Base-by-base conservation (phyloP, 768 basidiomycete genomes). In the Suillus brevipes region DNA sequence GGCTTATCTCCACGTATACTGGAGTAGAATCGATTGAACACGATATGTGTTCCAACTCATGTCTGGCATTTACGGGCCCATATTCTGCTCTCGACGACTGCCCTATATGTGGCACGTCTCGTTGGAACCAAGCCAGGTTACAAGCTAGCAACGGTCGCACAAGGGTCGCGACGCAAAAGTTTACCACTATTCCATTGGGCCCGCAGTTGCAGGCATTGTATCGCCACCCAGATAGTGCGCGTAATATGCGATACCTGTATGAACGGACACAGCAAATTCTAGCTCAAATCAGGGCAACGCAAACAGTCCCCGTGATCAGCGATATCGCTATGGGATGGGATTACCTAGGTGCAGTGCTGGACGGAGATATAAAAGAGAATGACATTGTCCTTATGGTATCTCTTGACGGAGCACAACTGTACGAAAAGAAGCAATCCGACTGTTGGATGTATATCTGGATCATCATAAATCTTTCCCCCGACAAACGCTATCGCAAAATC, bases 31-130 rank as follows among this genome's bases (percentile, higher is more conserved):
- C 78, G 0, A 57, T 83, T 1, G 10, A 59, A 0, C 60, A 75
- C 7, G 75, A 84, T 63, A 84, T 84, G 81, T 85, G 83, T 49
- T 65, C 73, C 0, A 76, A 82, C 8, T 74, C 76, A 0, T 85
- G 83, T 64, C 38, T 75, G 23, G 79, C 78, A 0, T 85, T 73
- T 61, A 81, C 78, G 0, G 80, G 83, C 0, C 80, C 79, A 0
- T 80, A 73, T n/a, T 56, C 61, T 1, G 36, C 73, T 1, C 62
- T 75, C 0, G 70, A 78, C 0, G 4, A 23, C 0, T 85, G 83
- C 61, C 68, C 68, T 0, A 23, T 65, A 0, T 84, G 82, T 64
- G 55, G 59, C 0, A 69, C 78, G 43, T 69, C 77, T 1, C 68
- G 67, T 0, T 82, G 76, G 66, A 67, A 77, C 57, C 18, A 71